Evolutionary conservation across 2,329 filamentous ascomycete species (phyloP).

Genomic region (Arachnomyces sp.): DNA sequence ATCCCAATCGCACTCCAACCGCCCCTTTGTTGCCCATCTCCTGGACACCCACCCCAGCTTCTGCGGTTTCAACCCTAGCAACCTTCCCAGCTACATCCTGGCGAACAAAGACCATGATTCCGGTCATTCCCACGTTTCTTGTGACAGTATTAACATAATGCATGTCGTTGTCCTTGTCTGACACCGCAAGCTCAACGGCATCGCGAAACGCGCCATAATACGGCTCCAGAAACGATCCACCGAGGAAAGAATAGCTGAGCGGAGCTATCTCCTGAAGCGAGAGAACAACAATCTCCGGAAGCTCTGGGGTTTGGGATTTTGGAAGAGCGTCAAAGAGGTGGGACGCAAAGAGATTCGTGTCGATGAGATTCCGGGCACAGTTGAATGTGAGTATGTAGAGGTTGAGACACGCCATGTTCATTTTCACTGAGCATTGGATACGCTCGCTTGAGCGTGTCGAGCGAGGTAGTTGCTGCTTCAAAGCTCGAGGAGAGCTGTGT

Average conservation of each 20-base stretch:
- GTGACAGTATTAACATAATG: constrained; percentile 64
- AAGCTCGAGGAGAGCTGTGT: no score
- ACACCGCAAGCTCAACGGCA: constrained; percentile 63
- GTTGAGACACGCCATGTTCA: constrained; percentile 48
- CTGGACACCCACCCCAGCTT: constrained; percentile 73
- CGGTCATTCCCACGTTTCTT: constrained; percentile 81
- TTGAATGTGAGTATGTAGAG: constrained; percentile 85
- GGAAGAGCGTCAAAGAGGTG: constrained; percentile 59
- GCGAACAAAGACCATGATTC: constrained; percentile 74
- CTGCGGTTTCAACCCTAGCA: constrained; percentile 63
- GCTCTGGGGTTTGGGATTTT: constrained; percentile 38
- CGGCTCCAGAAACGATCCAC: constrained; percentile 66
- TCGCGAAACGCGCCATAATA: constrained; percentile 67
- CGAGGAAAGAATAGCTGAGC: constrained; percentile 75
- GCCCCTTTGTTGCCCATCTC: constrained; percentile 97
- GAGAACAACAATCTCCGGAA: constrained; percentile 61
- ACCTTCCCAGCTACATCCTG: constrained; percentile 52
- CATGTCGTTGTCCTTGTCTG: constrained; percentile 33
- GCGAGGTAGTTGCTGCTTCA: no score
- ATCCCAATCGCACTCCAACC: constrained; percentile 66
- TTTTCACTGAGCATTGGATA: no score
- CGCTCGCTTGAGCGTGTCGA: neutral
- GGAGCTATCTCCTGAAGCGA: constrained; percentile 84
- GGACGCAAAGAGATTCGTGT: constrained; percentile 61
- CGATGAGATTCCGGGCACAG: constrained; percentile 65